phyloP scores from a whole-genome alignment of 2,329 filamentous ascomycete genomes.

The Clonostachys rhizophaga region DNA sequence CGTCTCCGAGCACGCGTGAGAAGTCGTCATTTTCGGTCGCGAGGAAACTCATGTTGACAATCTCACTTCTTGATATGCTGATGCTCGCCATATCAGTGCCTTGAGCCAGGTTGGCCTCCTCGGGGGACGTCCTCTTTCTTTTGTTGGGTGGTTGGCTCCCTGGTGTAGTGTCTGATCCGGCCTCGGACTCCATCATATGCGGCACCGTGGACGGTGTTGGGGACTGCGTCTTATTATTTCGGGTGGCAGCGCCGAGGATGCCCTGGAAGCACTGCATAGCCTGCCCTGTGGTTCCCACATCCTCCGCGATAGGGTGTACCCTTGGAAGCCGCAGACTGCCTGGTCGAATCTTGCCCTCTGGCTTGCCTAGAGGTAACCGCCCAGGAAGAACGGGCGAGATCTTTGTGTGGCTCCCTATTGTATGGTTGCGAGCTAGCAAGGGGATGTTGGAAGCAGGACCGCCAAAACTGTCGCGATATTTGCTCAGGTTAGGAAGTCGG shows the following conservation, averaged over 20 bases:
- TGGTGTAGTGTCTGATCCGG: too few species aligned
- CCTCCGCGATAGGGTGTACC: neutral
- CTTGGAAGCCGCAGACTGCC: neutral
- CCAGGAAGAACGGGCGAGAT: conserved; percentile 36
- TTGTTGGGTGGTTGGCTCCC: conserved; percentile 14
- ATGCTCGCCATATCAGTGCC: too few species aligned
- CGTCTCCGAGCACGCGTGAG: too few species aligned
- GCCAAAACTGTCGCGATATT: conserved; percentile 20
- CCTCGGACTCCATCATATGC: too few species aligned
- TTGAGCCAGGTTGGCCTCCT: too few species aligned
- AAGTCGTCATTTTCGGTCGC: too few species aligned
- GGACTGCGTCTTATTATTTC: conserved; percentile 13
- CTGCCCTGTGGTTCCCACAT: neutral
- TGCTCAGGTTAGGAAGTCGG: conserved; percentile 25
- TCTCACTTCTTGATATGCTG: too few species aligned
- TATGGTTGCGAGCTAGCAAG: conserved; percentile 35
- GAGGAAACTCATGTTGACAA: too few species aligned
- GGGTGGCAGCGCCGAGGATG: conserved; percentile 22
- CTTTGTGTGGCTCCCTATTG: conserved; percentile 32
- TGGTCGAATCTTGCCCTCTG: conserved; percentile 7
- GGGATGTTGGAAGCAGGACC: conserved; percentile 34
- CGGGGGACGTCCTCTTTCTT: conserved; percentile 16
- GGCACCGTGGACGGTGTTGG: too few species aligned
- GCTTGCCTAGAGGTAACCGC: conserved; percentile 28
- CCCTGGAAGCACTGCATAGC: conserved; percentile 17